Evolutionary conservation across 345 rosid species (phyloP).

Genomic region (Hypericum androsaemum): DNA sequence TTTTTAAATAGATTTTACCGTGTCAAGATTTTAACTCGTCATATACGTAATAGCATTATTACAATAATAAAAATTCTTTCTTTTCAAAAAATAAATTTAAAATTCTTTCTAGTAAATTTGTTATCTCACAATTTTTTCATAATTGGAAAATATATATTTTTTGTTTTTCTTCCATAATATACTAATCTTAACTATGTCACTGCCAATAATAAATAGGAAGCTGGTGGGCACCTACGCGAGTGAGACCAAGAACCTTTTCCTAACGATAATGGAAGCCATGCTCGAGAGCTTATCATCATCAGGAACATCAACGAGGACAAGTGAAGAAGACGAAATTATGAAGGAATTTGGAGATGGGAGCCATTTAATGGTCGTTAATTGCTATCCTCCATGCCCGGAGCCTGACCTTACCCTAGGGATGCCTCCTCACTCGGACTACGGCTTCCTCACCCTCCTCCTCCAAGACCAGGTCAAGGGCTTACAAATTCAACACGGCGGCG

Average conservation of each 20-base stretch:
- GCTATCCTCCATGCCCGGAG: constrained; percentile 77
- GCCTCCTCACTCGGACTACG: constrained; percentile 94
- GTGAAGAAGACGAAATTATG: constrained; percentile 21
- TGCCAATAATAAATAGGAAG: constrained; percentile 27
- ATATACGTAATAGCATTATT: too few relatives aligned
- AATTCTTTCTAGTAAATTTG: too few relatives aligned
- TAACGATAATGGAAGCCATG: constrained; percentile 56
- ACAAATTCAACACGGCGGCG: constrained; percentile 41
- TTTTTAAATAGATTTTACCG: too few relatives aligned
- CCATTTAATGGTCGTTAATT: constrained; percentile 66
- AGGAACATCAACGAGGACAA: background rate
- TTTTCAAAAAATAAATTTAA: too few relatives aligned
- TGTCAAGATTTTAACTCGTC: too few relatives aligned
- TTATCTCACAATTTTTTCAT: too few relatives aligned
- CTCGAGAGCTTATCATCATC: constrained; percentile 35
- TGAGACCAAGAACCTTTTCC: constrained; percentile 52
- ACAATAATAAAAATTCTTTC: too few relatives aligned
- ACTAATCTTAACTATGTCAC: too few relatives aligned
- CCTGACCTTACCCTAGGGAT: constrained; percentile 82
- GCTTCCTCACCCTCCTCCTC: constrained; percentile 76
- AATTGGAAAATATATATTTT: too few relatives aligned
- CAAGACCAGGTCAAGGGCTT: constrained; percentile 76
- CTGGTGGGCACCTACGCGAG: constrained; percentile 56
- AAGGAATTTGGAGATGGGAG: constrained; percentile 46
- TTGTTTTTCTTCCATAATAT: too few relatives aligned